phyloP scores from a whole-genome alignment of 176 grass and related monocot species.

The Rhynchospora pubera region DNA sequence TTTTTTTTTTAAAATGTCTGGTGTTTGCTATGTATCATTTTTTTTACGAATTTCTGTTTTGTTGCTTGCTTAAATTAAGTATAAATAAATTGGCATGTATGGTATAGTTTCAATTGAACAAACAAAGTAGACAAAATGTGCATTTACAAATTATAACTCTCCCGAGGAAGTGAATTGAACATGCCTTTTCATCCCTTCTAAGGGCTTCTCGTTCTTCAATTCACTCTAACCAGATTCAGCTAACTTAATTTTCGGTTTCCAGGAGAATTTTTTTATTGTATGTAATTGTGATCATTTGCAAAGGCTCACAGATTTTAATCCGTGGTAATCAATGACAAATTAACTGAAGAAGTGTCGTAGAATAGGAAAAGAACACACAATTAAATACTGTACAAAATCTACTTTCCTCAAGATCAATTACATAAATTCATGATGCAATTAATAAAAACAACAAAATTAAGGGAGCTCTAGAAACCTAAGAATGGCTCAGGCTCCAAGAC shows the following conservation, averaged over 20 bases:
- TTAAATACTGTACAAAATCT: constrained; percentile 67
- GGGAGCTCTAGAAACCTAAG: constrained; percentile 82
- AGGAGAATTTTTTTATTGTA: neutral
- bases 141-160: too few relatives aligned
- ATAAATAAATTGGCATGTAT: neutral
- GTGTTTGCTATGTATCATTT: neutral
- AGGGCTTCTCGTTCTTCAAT: too few relatives aligned
- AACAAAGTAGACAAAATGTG: neutral
- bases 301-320: neutral
- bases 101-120: neutral
- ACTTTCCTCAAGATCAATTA: constrained; percentile 60
- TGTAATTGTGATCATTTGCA: neutral
- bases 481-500: constrained; percentile 78
- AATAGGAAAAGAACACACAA: neutral
- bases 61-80: neutral
- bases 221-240: too few relatives aligned
- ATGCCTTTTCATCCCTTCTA: too few relatives aligned
- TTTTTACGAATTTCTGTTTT: neutral
- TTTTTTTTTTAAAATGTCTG: neutral
- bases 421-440: constrained; percentile 34
- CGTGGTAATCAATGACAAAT: neutral
- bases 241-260: neutral
- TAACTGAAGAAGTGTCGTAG: neutral
- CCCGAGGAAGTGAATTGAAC: too few relatives aligned
- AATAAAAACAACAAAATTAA: constrained; percentile 40